phyloP scores from a whole-genome alignment of 1,284 basidiomycete genomes.

The Stereum hirsutum region DNA sequence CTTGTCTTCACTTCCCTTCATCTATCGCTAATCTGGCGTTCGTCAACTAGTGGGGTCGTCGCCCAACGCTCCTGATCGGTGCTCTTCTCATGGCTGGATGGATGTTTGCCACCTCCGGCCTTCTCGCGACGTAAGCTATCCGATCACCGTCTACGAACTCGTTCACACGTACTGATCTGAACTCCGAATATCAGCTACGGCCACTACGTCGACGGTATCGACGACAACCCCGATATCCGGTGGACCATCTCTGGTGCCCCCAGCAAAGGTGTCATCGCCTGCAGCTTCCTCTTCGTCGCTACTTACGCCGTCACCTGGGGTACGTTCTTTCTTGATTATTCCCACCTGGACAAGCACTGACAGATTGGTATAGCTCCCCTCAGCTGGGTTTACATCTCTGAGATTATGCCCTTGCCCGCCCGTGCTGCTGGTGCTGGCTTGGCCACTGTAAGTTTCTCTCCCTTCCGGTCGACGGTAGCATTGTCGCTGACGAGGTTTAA shows the following conservation, averaged over 20 bases:
- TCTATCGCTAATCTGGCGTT: no score
- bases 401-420: constrained; percentile 32
- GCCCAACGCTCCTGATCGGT: constrained; percentile 35
- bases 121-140: constrained; percentile 8
- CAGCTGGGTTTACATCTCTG: constrained; percentile 17
- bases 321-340: constrained; percentile 12
- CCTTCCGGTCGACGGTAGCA: no score
- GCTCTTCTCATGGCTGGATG: constrained; percentile 29
- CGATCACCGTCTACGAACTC: no score
- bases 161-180: no score
- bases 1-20: no score
- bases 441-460: no score
- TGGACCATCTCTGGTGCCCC: constrained; percentile 18
- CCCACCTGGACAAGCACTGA: constrained; percentile 11
- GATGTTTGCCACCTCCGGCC: constrained; percentile 30
- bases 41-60: constrained; percentile 35
- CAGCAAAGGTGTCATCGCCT: constrained; percentile 15
- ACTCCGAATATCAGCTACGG: no score
- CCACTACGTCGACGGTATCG: constrained; percentile 19
- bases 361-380: constrained; percentile 25
- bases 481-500: no score
- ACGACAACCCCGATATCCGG: constrained; percentile 15
- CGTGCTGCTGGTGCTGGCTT: constrained; percentile 40
- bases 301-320: constrained; percentile 1
- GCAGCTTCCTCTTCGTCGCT: constrained; percentile 14